Evolutionary conservation across 495 filamentous ascomycete species (phyloP), one percentile per base, ranked within the genome.

Genomic region (Tuber brumale): DNA sequence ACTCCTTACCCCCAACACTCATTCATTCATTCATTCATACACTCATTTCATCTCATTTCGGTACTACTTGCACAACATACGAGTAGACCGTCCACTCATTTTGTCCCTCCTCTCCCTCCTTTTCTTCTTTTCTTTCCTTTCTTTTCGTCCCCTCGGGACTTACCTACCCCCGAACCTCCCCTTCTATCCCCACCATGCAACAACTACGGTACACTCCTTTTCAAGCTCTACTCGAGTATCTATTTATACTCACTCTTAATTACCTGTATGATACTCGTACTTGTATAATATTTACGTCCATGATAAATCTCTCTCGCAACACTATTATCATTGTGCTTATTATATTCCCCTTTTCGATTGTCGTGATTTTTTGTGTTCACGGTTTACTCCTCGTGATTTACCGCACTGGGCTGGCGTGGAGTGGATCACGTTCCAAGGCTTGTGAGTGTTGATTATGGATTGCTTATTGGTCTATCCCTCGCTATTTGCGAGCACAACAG

Each of bases 1-100:
- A 66, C 57, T 66, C 57, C 14, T 35, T 35, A 66, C 57, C 57
- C 57, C 57, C 57, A 66, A 66, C 57, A 35, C 57, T 66, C 57
- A 12, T n/a, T 14, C 23, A 57, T 9, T n/a, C 51, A 27, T 57
- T 3, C 48, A 57, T 14, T 57, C 51, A 27, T 14, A 27, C 51
- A 66, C 31, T 18, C 57, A 66, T 12, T 35, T 31, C 57, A 21
- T 57, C 27, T 66, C 27, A 66, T 66, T 66, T 66, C 57, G 57
- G 57, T n/a, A 66, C 35, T 0, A 66, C 57, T 66, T 35, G 57
- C 57, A 66, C 31, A 66, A 18, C 4, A 18, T 35, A 42, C 41
- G 1, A 0, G 41, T 42, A 35, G 57, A 35, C 57, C 4, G 27
- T 35, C 23, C n/a, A 27, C n/a, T 27, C 51, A 14, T 57, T 31